These are phyloP conservation scores for Catharanthus roseus DNA, from an alignment of 257 asterid genomes.

Conservation along the genomic window DNA sequence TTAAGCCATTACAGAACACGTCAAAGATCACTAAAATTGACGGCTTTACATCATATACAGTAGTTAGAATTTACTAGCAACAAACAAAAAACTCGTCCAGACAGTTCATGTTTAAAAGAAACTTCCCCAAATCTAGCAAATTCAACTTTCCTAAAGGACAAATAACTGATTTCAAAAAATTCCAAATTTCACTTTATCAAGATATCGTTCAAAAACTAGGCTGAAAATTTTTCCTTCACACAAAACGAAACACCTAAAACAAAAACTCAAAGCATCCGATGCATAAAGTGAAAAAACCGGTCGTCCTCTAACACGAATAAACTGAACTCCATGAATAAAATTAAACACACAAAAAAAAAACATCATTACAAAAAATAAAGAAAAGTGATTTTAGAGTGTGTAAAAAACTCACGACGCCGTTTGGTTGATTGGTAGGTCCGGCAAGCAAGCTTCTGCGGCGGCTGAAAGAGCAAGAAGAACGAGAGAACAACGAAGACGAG, in stretches of 20 bases:
- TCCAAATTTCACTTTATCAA: neutral
- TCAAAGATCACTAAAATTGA: neutral
- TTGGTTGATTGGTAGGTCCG: constrained; percentile 21
- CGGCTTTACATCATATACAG: neutral
- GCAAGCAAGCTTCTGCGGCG: constrained; percentile 24
- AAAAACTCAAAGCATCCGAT: neutral
- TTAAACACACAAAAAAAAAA: neutral
- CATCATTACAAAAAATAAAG: neutral
- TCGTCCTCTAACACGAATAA: neutral
- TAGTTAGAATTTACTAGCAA: neutral
- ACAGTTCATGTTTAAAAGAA: neutral
- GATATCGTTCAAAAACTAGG: neutral
- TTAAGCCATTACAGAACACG: neutral
- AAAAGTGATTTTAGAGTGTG: neutral
- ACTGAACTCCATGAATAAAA: neutral
- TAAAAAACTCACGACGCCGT: constrained; percentile 37
- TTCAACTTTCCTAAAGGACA: neutral
- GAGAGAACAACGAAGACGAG: constrained; percentile 18
- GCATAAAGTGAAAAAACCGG: neutral
- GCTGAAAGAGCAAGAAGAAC: constrained; percentile 13
- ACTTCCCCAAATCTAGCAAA: neutral
- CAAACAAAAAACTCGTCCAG: neutral
- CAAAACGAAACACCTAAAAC: neutral
- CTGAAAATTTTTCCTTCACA: neutral
- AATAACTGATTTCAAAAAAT: neutral